phyloP scores from a whole-genome alignment of 2,329 filamentous ascomycete genomes.

The Diaporthe vexans region DNA sequence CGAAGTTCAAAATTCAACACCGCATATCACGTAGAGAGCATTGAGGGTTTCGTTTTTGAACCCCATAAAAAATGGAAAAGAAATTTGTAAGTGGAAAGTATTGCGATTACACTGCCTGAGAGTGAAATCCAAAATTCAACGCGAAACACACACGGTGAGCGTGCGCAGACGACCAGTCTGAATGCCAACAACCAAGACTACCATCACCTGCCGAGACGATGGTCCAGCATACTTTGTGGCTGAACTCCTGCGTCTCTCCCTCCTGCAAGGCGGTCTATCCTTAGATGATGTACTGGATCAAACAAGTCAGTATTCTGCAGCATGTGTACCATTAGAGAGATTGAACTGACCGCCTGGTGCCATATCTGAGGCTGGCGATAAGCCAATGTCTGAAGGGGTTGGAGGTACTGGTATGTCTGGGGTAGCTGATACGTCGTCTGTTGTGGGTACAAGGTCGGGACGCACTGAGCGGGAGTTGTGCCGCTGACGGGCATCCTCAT shows the following conservation, averaged over 20 bases:
- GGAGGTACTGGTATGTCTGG: neutral
- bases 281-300: conserved; percentile 3
- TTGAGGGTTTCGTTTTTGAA: neutral
- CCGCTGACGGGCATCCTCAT: conserved; percentile 33
- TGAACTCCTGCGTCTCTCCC: neutral
- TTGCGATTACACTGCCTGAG: neutral
- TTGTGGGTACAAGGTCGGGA: conserved; percentile 1
- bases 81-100: neutral
- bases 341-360: conserved; percentile 23
- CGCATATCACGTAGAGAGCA: neutral
- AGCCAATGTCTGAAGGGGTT: neutral
- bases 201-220: neutral
- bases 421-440: neutral
- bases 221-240: neutral
- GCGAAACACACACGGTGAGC: neutral
- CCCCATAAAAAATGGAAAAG: too few species aligned
- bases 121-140: neutral
- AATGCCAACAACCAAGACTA: neutral
- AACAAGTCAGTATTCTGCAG: neutral
- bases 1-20: neutral
- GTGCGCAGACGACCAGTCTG: too few species aligned
- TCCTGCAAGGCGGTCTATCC: neutral
- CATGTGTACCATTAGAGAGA: too few species aligned
- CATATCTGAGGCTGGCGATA: conserved; percentile 23
- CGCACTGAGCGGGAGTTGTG: conserved; percentile 12